A percentile compares a stretch with the other conserved stretches of the same genome.
These are phyloP conservation scores for Craterostigma plantagineum DNA, from an alignment of 257 asterid species.

Conservation along the genomic window DNA sequence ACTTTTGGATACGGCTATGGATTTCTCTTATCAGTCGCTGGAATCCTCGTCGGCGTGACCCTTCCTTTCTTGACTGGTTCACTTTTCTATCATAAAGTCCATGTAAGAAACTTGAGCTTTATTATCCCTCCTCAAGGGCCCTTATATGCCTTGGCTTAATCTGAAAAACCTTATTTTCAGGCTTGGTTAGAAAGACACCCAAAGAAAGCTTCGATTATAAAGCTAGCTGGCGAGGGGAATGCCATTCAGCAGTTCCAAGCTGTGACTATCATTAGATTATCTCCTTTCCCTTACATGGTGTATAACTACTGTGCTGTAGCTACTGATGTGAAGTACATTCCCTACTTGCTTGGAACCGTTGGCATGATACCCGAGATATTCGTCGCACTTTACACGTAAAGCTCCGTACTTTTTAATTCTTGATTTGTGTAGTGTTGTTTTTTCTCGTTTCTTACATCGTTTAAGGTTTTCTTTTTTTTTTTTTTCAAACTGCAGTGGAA, in stretches of 20 bases:
- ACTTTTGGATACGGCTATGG: conserved; percentile 75
- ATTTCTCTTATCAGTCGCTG: conserved; percentile 45
- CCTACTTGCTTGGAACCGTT: conserved; percentile 61
- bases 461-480: not conserved
- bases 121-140: conserved; percentile 1
- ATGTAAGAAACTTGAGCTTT: conserved; percentile 20
- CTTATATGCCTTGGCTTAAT: not conserved
- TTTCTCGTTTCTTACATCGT: not conserved
- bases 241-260: conserved; percentile 67
- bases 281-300: conserved; percentile 69
- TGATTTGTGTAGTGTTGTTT: not conserved
- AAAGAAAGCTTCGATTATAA: conserved; percentile 63
- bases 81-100: conserved; percentile 58
- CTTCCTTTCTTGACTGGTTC: conserved; percentile 80
- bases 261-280: conserved; percentile 61
- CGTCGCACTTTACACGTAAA: conserved; percentile 71
- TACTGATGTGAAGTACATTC: conserved; percentile 46
- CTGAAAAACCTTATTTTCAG: conserved; percentile 13
- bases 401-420: conserved; percentile 4
- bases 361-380: conserved; percentile 89
- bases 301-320: conserved; percentile 84
- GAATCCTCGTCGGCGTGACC: conserved; percentile 52
- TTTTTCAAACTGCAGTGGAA: conserved; percentile 34
- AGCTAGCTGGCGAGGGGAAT: conserved; percentile 80
- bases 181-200: conserved; percentile 63